Conservation (phyloP, 495 filamentous ascomycete genomes). For the Penicillium soppii region DNA sequence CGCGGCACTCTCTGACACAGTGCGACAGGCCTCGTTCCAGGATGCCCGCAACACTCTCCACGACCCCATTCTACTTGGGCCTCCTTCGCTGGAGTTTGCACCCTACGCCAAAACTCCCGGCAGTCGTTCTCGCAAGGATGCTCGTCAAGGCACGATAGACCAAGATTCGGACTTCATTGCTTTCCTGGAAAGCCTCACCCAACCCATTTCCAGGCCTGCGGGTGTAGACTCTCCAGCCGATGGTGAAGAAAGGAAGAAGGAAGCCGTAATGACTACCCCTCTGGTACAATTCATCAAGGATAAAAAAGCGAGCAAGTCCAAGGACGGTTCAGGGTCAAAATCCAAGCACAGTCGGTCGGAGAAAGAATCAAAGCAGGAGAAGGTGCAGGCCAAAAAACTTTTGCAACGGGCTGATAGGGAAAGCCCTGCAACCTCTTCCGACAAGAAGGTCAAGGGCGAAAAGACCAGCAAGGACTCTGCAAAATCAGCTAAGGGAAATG, state of each 20-base stretch:
- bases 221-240: constrained; percentile 48
- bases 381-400: constrained; percentile 52
- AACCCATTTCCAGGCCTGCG: constrained; percentile 60
- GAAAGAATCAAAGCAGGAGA: constrained; percentile 60
- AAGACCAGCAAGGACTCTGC: constrained; percentile 71
- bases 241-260: constrained; percentile 55
- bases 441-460: constrained; percentile 56
- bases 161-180: constrained; percentile 92
- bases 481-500: constrained; percentile 67
- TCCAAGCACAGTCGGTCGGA: constrained; percentile 58
- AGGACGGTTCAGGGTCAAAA: constrained; percentile 58
- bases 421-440: constrained; percentile 26
- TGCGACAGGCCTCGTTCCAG: constrained; percentile 63
- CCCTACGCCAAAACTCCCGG: constrained; percentile 79
- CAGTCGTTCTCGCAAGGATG: constrained; percentile 67
- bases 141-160: constrained; percentile 90
- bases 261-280: constrained; percentile 76
- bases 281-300: constrained; percentile 87
- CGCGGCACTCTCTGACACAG: constrained; percentile 59
- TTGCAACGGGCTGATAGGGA: constrained; percentile 48
- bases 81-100: constrained; percentile 77
- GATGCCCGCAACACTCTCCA: constrained; percentile 71
- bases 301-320: constrained; percentile 85
- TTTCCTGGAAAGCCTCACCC: constrained; percentile 84
- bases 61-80: constrained; percentile 66